Base-by-base conservation (phyloP, 2,329 filamentous ascomycete species). In the Fusarium secorum region DNA sequence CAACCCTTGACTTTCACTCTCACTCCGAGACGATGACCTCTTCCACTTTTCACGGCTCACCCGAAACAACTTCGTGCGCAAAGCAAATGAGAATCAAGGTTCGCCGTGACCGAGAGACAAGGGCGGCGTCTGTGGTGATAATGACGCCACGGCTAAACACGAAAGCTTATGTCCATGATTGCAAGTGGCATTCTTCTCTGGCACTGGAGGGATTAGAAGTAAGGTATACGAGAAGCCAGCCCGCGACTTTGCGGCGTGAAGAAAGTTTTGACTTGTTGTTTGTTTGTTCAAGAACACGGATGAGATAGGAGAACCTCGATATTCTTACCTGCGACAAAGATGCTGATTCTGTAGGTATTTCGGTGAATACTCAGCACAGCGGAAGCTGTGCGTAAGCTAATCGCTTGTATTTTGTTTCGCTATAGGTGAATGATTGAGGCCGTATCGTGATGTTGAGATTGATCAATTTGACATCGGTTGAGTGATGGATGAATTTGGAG, bases 101-200 rank as follows among this genome's bases (percentile, higher is more conserved):
- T 35, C 9, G 26, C 14, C 22, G 24, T 30, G 20, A 38, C 4
- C 38, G 24, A 42, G 33, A 45, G 17, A 45, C 42, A 20, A 42
- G 28, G 41, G 22, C 18, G 10, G 33, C n/a, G n/a, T 24, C 24
- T 6, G 32, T 5, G 33, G 28, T 45, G 51, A 44, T 46, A 26
- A 64, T 51, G 64, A 52, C 59, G 64, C 38, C 42, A 46, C 51
- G 59, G 28, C 20, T 42, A 24, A 56, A 53, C 17, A 49, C n/a
- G 30, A 51, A 39, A 36, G 24, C 33, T 45, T 17, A 48, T 28
- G 60, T 54, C 18, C 14, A 28, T 38, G 42, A 24, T 24, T 38
- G 18, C 17, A 33, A 20, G 17, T 53, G 51, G 11, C 26, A 42
- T 22, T 33, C 28, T 35, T 33, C 30, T 20, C 46, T 35, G n/a